Percentiles rank a stretch among this genome's conserved stretches.
phyloP scores from a whole-genome alignment of 441 rosid genomes.

The Macaranga tanarius region DNA sequence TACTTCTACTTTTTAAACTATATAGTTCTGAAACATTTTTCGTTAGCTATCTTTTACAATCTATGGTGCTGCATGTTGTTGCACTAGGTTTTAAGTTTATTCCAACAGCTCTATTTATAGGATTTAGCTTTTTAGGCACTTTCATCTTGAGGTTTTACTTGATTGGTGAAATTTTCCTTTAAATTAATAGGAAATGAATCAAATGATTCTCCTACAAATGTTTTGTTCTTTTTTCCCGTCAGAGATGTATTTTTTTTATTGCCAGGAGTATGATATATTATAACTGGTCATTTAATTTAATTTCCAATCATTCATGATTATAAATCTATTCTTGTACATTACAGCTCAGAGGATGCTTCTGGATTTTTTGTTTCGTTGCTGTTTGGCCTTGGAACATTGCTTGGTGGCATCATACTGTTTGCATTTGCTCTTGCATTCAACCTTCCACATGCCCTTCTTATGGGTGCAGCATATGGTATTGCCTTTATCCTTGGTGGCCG shows the following conservation, averaged over 20 bases:
- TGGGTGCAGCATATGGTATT: constrained; percentile 94
- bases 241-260: not conserved
- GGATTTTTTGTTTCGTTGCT: constrained; percentile 94
- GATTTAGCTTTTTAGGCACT: not conserved
- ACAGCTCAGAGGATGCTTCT: constrained; percentile 97
- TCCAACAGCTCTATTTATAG: not conserved
- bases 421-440: constrained; percentile 70
- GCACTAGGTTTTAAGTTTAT: not conserved
- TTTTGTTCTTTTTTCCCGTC: not conserved
- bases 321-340: constrained; percentile 25
- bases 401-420: constrained; percentile 80
- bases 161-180: not conserved
- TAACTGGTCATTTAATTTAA: not conserved
- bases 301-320: not conserved
- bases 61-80: not conserved
- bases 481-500: constrained; percentile 85
- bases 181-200: not conserved
- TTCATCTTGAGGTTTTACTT: not conserved
- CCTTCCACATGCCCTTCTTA: constrained; percentile 88
- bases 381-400: constrained; percentile 94
- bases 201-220: not conserved
- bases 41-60: not conserved
- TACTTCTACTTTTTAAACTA: not conserved
- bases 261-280: not conserved
- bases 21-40: not conserved